Base-by-base conservation (phyloP, 192 early-diverging fungal species). In the Umbelopsis ramanniana region DNA sequence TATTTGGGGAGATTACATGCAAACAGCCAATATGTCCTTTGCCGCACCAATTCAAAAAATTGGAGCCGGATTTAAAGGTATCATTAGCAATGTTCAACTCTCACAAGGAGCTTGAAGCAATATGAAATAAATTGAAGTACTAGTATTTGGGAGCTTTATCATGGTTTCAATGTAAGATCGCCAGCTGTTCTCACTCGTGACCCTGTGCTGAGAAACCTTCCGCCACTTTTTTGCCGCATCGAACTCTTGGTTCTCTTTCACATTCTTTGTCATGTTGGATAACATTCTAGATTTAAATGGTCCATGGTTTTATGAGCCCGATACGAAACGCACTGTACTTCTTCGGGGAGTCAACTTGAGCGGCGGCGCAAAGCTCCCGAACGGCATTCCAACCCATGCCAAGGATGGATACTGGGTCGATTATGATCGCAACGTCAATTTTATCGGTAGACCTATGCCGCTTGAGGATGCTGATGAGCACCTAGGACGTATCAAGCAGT, bases 361-460 rank as follows among this genome's bases (percentile, higher is more conserved):
- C 10, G 86, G 83, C 10, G 84, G 83, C 2, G 75, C 85, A 46
- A 89, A 89, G 74, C 76, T 80, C 29, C 88, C 88, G 4, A 66
- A 80, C 15, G 79, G 77, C 0, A 46, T 80, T 29, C 77, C 85
- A 2, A 82, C 82, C 10, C 82, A 88, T 68, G 72, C 72, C 17
- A 52, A 45, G 4, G 70, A 86, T 33, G 78, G 81, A 0, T 88
- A 83, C 73, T 81, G 82, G 69, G 80, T 83, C 22, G 82, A 79
- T 70, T 76, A 84, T 35, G 85, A 83, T 22, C 68, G 78, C 0
- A 33, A 88, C 35, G 87, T 94, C 22, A 89, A 81, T 24, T 93
- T 93, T 73, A 75, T 94, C 26, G 91, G 91, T 2, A 47, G 92
- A 11, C 93, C 93, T 11, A 90, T 94, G 68, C 81, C 89, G 2